phyloP scores from a whole-genome alignment of 2,329 filamentous ascomycete genomes.

The Mycosphaerella arachidis region DNA sequence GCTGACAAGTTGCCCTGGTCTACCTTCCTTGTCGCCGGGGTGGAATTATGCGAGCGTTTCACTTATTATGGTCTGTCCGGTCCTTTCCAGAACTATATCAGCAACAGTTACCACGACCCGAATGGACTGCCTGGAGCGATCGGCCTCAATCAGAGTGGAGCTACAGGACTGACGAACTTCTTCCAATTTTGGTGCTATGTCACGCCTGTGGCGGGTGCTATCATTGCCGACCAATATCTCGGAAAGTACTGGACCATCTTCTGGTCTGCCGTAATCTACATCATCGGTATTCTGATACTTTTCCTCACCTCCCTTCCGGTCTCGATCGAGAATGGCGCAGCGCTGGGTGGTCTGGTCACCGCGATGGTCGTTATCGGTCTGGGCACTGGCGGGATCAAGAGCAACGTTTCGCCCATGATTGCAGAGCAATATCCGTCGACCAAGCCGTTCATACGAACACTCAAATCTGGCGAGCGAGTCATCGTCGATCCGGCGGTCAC shows the following conservation, averaged over 20 bases:
- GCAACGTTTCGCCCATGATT: conserved; percentile 58
- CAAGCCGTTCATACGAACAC: conserved; percentile 35
- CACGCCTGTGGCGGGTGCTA: conserved; percentile 21
- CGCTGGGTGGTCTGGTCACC: conserved; percentile 59
- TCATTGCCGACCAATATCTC: conserved; percentile 42
- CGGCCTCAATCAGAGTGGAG: conserved; percentile 37
- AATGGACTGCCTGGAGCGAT: conserved; percentile 31
- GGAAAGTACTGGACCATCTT: conserved; percentile 68
- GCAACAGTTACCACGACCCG: conserved; percentile 36
- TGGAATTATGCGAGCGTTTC: conserved; percentile 24
- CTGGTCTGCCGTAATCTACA: conserved; percentile 58
- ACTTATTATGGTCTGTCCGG: conserved; percentile 24
- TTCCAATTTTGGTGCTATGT: conserved; percentile 40
- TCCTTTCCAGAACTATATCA: conserved; percentile 46
- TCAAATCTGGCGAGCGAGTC: conserved; percentile 40
- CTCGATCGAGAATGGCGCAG: conserved; percentile 55
- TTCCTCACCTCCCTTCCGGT: conserved; percentile 59
- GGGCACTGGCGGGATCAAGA: conserved; percentile 75
- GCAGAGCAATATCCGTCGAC: conserved; percentile 41
- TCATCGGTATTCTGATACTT: conserved; percentile 62
- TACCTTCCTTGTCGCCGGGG: conserved; percentile 19
- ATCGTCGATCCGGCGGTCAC: conserved; percentile 45
- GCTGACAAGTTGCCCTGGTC: conserved; percentile 41
- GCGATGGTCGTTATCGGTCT: conserved; percentile 64
- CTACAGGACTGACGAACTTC: conserved; percentile 40